Percentiles rank a stretch among this genome's conserved stretches.
Evolutionary conservation across 1,284 basidiomycete genomes (phyloP).

Genomic region (Leccinum fuscescens): DNA sequence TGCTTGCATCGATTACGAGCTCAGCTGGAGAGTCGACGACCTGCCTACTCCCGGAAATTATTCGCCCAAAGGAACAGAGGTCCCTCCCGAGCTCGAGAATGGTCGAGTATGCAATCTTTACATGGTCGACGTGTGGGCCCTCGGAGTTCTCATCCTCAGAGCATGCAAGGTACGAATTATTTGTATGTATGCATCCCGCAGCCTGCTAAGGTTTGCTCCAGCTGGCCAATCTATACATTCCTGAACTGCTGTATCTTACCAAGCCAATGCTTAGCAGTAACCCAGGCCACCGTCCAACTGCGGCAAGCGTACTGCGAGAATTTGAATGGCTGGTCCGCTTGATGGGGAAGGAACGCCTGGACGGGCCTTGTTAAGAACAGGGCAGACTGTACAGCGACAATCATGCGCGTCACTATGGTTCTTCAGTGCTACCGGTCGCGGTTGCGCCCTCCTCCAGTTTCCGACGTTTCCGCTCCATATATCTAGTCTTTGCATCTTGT

Average conservation of each 20-base stretch:
- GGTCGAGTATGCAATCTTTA: conserved; percentile 55
- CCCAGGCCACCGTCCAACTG: conserved; percentile 52
- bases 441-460: conserved; percentile 55
- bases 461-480: conserved; percentile 76
- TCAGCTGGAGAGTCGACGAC: conserved; percentile 53
- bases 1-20: conserved; percentile 72
- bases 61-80: conserved; percentile 54
- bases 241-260: conserved; percentile 53
- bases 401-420: conserved; percentile 11
- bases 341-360: conserved; percentile 33
- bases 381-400: background rate
- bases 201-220: conserved; percentile 28
- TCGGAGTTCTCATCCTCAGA: conserved; percentile 60
- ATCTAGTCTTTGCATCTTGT: conserved; percentile 72
- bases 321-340: conserved; percentile 37
- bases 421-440: conserved; percentile 1
- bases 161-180: conserved; percentile 54
- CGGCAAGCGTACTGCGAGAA: conserved; percentile 43
- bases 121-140: conserved; percentile 70
- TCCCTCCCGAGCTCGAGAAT: conserved; percentile 66
- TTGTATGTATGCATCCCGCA: background rate
- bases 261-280: conserved; percentile 54
- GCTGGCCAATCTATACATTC: conserved; percentile 54
- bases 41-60: conserved; percentile 38
- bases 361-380: conserved; percentile 12